Base-by-base conservation (phyloP, 164 flowering plant genomes). In the Euptelea pleiosperma region DNA sequence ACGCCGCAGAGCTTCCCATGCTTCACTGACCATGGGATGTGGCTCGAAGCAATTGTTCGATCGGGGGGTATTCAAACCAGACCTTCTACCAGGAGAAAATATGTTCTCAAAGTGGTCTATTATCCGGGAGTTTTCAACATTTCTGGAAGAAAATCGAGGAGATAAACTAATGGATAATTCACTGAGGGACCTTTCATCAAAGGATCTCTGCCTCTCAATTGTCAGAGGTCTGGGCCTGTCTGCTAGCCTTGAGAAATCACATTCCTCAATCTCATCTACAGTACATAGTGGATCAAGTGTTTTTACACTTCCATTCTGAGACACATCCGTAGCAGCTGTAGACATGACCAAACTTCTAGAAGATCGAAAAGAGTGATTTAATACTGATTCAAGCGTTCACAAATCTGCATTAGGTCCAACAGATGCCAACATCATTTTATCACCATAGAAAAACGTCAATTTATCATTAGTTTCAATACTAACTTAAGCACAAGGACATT, bases 1-100 rank as follows among this genome's bases (percentile, higher is more conserved):
- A 1, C 82, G 69, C 58, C 84, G 74, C 71, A 88, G 58, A 15
- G 85, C 72, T 0, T 85, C 90, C 96, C 92, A 82, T 28, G 88
- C 91, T 52, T 88, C 89, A 1, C 63, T 72, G 33, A 82, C 58
- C 75, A 79, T 79, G 7, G 90, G 91, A 55, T 80, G 84, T 0
- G 84, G 71, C 63, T 74, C 95, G 41, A 66, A 69, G 37, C 28
- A 58, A 70, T 3, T 68, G 64, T 65, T 73, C 0, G 76, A 72
- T 1, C 66, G 64, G 57, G 93, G 89, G 0, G 93, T 80, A 24
- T 71, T 71, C 3, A 75, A 45, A 42, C 47, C 68, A 36, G 79
- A 75, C 48, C 69, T 56, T 44, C 70, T 58, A 33, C 74, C 60
- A 0, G 88, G 85, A 4, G 86, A 80, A 47, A 52, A 64, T 2